Conservation (phyloP, 2,329 filamentous ascomycete genomes). For the Dactylellina cionopaga region DNA sequence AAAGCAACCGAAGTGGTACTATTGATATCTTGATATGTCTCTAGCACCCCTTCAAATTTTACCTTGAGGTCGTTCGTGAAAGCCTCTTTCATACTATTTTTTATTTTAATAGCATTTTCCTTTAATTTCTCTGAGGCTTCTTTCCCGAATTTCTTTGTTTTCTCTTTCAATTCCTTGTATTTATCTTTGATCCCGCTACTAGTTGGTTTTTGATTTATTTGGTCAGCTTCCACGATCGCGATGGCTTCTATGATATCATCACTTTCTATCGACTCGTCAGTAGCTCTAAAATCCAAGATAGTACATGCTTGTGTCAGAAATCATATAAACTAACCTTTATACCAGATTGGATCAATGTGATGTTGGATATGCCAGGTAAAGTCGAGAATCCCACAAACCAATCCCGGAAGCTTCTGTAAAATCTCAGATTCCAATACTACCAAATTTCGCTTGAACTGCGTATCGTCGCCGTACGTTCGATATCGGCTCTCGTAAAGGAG, state of each 20-base stretch:
- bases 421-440: constrained; percentile 6
- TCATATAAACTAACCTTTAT: not conserved
- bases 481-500: constrained; percentile 23
- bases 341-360: not conserved
- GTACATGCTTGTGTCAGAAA: not conserved
- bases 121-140: not conserved
- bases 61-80: constrained; percentile 1
- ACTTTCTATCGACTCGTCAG: no score
- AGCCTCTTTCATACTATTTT: constrained; percentile 9
- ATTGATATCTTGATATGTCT: not conserved
- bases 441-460: not conserved
- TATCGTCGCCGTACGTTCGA: not conserved
- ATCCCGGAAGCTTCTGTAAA: not conserved
- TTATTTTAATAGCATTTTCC: not conserved
- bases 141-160: not conserved
- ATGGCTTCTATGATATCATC: no score
- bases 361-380: constrained; percentile 28
- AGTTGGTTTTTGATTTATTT: not conserved
- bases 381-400: constrained; percentile 20
- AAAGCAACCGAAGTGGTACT: not conserved
- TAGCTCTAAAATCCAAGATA: no score
- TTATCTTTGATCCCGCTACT: not conserved
- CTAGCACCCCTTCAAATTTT: not conserved
- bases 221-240: not conserved
- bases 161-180: not conserved